Evolutionary conservation across 2,329 filamentous ascomycete species (phyloP).

Genomic region (Periconia sp.): DNA sequence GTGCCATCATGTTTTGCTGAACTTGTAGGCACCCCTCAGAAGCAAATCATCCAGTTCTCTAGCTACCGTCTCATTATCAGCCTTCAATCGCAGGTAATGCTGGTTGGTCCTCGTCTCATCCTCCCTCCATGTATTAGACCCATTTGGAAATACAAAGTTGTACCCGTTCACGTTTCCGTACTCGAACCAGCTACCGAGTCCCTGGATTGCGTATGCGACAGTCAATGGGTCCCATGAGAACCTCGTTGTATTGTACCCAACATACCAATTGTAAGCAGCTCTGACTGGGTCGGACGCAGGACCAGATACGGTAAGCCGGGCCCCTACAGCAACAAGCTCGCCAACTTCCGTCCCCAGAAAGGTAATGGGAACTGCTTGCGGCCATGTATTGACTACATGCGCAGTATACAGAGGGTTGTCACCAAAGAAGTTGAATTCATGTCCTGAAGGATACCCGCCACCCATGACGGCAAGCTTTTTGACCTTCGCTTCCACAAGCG

Average conservation of each 20-base stretch:
- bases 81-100: slow-evolving; percentile 48
- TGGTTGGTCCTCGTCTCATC: slow-evolving; percentile 47
- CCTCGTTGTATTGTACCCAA: slow-evolving; percentile 24
- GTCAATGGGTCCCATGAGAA: slow-evolving; percentile 34
- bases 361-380: slow-evolving; percentile 36
- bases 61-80: slow-evolving; percentile 35
- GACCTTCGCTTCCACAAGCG: slow-evolving; percentile 55
- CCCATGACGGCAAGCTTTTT: slow-evolving; percentile 60
- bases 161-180: slow-evolving; percentile 48
- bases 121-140: slow-evolving; percentile 53
- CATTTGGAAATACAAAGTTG: slow-evolving; percentile 50
- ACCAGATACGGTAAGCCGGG: slow-evolving; percentile 34
- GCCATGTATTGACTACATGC: slow-evolving; percentile 57
- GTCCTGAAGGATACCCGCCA: slow-evolving; percentile 55
- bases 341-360: slow-evolving; percentile 56
- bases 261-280: slow-evolving; percentile 29
- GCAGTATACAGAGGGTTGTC: slow-evolving; percentile 46
- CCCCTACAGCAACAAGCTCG: slow-evolving; percentile 49
- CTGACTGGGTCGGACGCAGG: slow-evolving; percentile 24
- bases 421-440: slow-evolving; percentile 59
- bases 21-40: slow-evolving; percentile 10
- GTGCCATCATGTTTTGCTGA: too few relatives aligned
- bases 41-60: slow-evolving; percentile 37
- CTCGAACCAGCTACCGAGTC: slow-evolving; percentile 40
- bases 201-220: slow-evolving; percentile 24